Percentiles rank a stretch among this genome's conserved stretches.
Conservation (phyloP, 495 filamentous ascomycete genomes). For the Penicillium waksmanii region DNA sequence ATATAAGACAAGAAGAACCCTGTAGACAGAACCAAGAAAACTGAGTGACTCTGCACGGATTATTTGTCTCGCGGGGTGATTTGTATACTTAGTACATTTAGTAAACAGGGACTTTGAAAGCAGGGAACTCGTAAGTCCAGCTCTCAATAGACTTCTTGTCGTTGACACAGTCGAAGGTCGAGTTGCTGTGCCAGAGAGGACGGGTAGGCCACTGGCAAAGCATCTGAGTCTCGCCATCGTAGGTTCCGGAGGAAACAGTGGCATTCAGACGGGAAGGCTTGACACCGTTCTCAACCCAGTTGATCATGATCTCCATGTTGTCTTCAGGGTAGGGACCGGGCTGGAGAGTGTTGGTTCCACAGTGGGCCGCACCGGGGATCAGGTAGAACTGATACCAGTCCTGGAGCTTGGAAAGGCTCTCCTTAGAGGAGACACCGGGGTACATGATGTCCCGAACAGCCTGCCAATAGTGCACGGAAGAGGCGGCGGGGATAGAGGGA, state of each 20-base stretch:
- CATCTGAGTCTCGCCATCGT: conserved; percentile 44
- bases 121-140: conserved; percentile 42
- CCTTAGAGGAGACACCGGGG: conserved; percentile 32
- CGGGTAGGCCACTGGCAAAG: conserved; percentile 54
- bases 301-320: conserved; percentile 49
- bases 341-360: conserved; percentile 47
- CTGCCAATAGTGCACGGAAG: conserved; percentile 55
- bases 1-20: background rate
- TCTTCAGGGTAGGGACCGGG: conserved; percentile 51
- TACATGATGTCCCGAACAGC: conserved; percentile 55
- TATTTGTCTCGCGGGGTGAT: background rate
- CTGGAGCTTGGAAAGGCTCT: conserved; percentile 41
- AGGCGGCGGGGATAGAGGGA: conserved; percentile 48
- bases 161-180: conserved; percentile 45
- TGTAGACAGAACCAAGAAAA: background rate
- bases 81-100: conserved; percentile 6
- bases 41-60: background rate
- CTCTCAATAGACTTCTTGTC: conserved; percentile 45
- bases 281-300: conserved; percentile 57
- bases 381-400: conserved; percentile 59
- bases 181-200: conserved; percentile 45
- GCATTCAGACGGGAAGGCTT: conserved; percentile 45
- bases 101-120: conserved; percentile 35
- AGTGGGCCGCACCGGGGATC: conserved; percentile 55
- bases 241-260: conserved; percentile 36